Percentiles rank a stretch among this genome's conserved stretches.
Evolutionary conservation across 2,329 filamentous ascomycete genomes (phyloP).

Genomic region (Cyphellophora attinorum): DNA sequence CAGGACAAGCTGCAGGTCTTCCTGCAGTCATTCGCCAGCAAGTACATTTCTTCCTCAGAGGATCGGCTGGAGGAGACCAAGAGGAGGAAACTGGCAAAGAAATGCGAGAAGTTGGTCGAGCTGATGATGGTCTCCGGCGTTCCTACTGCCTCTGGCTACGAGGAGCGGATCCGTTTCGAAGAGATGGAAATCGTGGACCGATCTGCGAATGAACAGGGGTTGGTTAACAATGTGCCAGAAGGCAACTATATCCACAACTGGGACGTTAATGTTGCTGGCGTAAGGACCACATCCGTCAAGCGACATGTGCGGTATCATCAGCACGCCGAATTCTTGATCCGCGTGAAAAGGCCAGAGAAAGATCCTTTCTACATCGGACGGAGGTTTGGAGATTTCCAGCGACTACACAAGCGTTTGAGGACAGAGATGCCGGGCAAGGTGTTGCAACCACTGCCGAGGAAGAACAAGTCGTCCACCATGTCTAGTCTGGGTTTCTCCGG

Average conservation of each 20-base stretch:
- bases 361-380: constrained; percentile 71
- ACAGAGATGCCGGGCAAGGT: constrained; percentile 85
- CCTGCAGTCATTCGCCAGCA: constrained; percentile 91
- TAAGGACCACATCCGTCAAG: constrained; percentile 70
- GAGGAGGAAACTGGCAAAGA: constrained; percentile 78
- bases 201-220: constrained; percentile 80
- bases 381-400: constrained; percentile 79
- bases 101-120: constrained; percentile 92
- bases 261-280: constrained; percentile 92
- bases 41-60: constrained; percentile 93
- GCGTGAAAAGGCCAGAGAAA: constrained; percentile 69
- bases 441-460: constrained; percentile 74
- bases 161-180: constrained; percentile 91
- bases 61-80: constrained; percentile 95
- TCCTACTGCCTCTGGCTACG: constrained; percentile 89
- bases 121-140: constrained; percentile 99
- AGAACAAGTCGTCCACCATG: constrained; percentile 75
- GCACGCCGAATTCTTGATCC: constrained; percentile 86
- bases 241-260: constrained; percentile 90
- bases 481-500: constrained; percentile 48
- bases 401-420: constrained; percentile 67
- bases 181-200: constrained; percentile 95
- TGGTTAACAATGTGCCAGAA: constrained; percentile 79
- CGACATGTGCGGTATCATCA: constrained; percentile 82
- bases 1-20: constrained; percentile 97